Base-by-base conservation (phyloP, 202 grass and related monocot species). In the Zizania palustris region DNA sequence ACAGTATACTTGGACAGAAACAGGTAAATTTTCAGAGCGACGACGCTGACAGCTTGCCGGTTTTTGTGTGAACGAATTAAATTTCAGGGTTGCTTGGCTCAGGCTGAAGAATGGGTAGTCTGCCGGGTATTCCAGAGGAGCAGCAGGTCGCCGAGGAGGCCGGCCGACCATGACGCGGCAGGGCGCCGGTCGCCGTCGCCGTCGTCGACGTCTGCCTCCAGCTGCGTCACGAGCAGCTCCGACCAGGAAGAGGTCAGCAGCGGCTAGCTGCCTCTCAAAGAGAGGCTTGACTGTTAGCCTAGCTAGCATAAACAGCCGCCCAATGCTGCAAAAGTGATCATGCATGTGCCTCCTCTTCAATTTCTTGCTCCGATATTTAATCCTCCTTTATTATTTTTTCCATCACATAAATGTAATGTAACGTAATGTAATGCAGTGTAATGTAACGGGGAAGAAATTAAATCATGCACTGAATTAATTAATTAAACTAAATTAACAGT, bases 41-140 rank as follows among this genome's bases (percentile, higher is more conserved):
- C 9, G 45, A 45, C 1, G 67, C 41, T 71, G 58, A 58, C 36
- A 60, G 50, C 20, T 43, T 43, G 15, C 20, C 20, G 41, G 7
- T 49, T 11, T 46, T 11, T 46, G 13, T 64, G 56, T 19, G 20
- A 18, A 37, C 10, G 7, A 56, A 3, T 59, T 48, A 3, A 56
- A 3, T 59, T 48, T 60, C 86, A 88, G 90, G 81, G 75, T 18
- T 92, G 83, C 80, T 40, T 85, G 83, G 75, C 53, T 20, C 60
- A 48, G 40, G 41, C 75, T 37, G 49, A 71, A 37, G 86, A 88
- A 69, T 92, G 86, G 82, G 83, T 88, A 12, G 90, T 84, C 72
- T 92, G 90, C 80, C 79, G 83, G 40, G 61, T 92, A 74, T 92
- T 92, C 55, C 56, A 68, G 76, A 88, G 41, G 76, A 76, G 60